Base-by-base conservation (phyloP, 2,329 filamentous ascomycete species). In the Mollisiaceae sp. region DNA sequence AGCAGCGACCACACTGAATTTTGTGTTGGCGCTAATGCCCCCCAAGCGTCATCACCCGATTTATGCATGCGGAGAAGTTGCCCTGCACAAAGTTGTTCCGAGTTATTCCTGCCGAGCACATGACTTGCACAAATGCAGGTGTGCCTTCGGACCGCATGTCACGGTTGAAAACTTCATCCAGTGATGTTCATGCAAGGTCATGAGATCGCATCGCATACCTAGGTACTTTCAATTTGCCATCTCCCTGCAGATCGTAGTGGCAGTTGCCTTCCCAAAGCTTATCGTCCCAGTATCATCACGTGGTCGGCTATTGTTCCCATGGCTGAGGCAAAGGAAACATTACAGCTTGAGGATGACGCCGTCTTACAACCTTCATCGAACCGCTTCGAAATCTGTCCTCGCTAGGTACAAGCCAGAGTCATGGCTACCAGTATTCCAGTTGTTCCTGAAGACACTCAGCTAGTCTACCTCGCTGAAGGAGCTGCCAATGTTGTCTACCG, bases 401-500 rank as follows among this genome's bases (percentile, higher is more conserved):
- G 27, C 8, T 14, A 4, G 24, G n/a, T 12, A 27, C 50, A 27
- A 54, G 12, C 38, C 38, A 9, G 2, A 18, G 15, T 41, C 47
- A 52, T 12, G 47, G 3, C 9, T 5, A 11, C 18, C 18, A 47
- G 9, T 2, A 52, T 65, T 43, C 59, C 63, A 18, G 22, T 57
- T 12, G 58, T 69, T 39, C 65, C 65, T 3, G 27, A 39, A 12
- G 61, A 62, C 45, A 38, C 58, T 22, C 24, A 41, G 11, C 18
- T 71, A 8, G 8, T 59, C 1, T 87, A 86, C 68, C 77, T 87
- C 11, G 83, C 82, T 27, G 91, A 95, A 77, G 92, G 91, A 27
- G 89, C 90, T 27, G 91, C 92, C 61, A 94, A 95, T 76, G 84
- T 90, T 60, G 89, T 94, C 68, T 93, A 91, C 73, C 83, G 84